phyloP scores from a whole-genome alignment of 768 basidiomycete species.

The Psilocybe cyanescens region DNA sequence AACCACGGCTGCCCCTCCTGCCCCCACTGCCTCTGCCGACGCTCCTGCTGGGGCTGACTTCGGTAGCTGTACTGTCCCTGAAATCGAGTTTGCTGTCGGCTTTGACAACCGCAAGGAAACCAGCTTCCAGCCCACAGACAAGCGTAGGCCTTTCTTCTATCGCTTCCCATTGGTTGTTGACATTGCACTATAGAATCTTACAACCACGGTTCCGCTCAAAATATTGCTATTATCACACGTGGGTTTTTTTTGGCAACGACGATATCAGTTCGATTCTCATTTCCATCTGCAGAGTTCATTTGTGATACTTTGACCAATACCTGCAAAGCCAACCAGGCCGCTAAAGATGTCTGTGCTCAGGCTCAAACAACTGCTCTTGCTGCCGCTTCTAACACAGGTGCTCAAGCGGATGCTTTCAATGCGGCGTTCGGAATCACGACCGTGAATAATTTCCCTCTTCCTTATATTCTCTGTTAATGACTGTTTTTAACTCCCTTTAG shows the following conservation, averaged over 20 bases:
- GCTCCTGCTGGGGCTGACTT: constrained; percentile 42
- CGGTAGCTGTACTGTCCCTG: constrained; percentile 56
- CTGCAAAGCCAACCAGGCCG: constrained; percentile 59
- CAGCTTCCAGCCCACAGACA: constrained; percentile 57
- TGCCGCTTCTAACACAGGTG: constrained; percentile 47
- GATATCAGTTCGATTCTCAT: neutral
- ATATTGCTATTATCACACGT: constrained; percentile 57
- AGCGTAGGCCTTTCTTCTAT: constrained; percentile 30
- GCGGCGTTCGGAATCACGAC: constrained; percentile 44
- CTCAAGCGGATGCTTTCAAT: constrained; percentile 60
- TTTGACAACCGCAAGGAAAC: constrained; percentile 65
- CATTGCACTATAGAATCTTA: constrained; percentile 35
- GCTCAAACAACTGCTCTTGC: constrained; percentile 45
- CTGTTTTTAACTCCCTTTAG: constrained; percentile 19
- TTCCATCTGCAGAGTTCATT: constrained; percentile 41
- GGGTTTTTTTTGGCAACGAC: constrained; percentile 6
- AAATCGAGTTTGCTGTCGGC: constrained; percentile 60
- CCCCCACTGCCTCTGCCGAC: constrained; percentile 19
- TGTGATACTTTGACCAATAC: constrained; percentile 56
- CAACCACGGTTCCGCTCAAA: constrained; percentile 59
- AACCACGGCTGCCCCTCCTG: constrained; percentile 23
- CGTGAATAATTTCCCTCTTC: constrained; percentile 22
- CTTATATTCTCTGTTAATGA: constrained; percentile 11
- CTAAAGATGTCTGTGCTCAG: constrained; percentile 49
- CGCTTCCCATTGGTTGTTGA: neutral